Conservation (phyloP, 2,329 filamentous ascomycete genomes). For the Paraconiothyrium brasiliense region DNA sequence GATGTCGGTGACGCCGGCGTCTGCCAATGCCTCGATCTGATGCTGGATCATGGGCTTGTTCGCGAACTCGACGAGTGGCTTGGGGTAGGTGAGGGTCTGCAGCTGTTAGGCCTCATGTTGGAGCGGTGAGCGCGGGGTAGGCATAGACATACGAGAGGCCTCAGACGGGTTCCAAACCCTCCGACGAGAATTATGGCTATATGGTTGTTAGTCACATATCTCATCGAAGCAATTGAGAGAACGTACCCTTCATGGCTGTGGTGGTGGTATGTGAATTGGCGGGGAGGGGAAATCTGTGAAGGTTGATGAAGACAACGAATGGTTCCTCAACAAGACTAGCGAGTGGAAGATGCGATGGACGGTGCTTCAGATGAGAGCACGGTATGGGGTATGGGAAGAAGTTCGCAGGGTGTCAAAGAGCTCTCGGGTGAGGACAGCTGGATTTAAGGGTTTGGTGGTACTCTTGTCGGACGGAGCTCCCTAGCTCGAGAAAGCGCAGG, state of each 20-base stretch:
- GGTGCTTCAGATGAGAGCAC: constrained; percentile 16
- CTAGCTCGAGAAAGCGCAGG: constrained; percentile 32
- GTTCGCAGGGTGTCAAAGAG: constrained; percentile 32
- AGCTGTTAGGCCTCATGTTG: constrained; percentile 34
- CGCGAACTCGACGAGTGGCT: constrained; percentile 96
- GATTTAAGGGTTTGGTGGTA: constrained; percentile 28
- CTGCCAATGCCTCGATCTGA: constrained; percentile 93
- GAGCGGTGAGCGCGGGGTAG: constrained; percentile 27
- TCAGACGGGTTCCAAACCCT: constrained; percentile 97
- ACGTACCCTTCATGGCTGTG: constrained; percentile 53
- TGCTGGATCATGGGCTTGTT: constrained; percentile 99
- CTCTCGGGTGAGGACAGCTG: constrained; percentile 37
- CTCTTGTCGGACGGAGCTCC: constrained; percentile 29
- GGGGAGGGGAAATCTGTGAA: constrained; percentile 18
- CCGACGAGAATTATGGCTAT: constrained; percentile 97
- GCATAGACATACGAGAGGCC: constrained; percentile 76
- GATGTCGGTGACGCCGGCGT: constrained; percentile 94
- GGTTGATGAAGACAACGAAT: constrained; percentile 25
- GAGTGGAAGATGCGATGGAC: constrained; percentile 19
- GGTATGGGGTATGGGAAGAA: constrained; percentile 22
- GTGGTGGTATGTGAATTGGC: constrained; percentile 27
- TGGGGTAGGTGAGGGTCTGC: constrained; percentile 94
- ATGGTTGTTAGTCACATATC: constrained; percentile 19
- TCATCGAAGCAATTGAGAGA: constrained; percentile 17
- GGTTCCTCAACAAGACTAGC: constrained; percentile 24